Evolutionary conservation across 352 stramenopile genomes (phyloP), one percentile per base, ranked within the genome.

Genomic region (Pythium pectinolyticum): DNA sequence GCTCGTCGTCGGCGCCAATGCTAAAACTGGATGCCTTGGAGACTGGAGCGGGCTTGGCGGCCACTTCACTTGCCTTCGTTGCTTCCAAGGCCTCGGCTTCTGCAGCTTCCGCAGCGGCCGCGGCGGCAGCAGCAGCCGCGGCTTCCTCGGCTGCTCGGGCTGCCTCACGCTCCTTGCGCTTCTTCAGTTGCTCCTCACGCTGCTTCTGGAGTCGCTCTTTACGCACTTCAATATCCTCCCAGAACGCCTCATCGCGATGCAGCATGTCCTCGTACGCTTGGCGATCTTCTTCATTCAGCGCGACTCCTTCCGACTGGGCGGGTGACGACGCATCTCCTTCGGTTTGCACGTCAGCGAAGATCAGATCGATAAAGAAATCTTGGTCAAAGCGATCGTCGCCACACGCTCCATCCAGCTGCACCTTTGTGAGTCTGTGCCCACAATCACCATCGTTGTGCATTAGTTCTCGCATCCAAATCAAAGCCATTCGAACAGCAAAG

Each of bases 301-400:
- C 70, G 3, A 95, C 75, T 34, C 86, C 84, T 63, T 95, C 86
- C 1, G 67, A 74, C 32, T 69, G 55, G 8, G 61, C 61, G 0
- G 82, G 77, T 12, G 55, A 55, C 6, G 59, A 60, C 11, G 63
- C 41, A 58, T 84, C 76, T 11, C 67, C 72, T 70, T 93, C 83
- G 9, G 83, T 88, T 73, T 98, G 84, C 32, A 97, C 89, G 11
- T 97, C 84, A 28, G 95, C 96, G 70, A 99, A 99, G 43, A 98
- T 98, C 46, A 99, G 75, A 70, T 99, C 96, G 40, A 99, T 76
- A 70, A 98, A 98, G 61, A 98, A 98, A 67, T 98, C 94, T 56
- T 97, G 85, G 39, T 96, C 75, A 61, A 98, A 99, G 24, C 96
- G 86, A 15, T 87, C 65, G 57, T 99, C 97, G 20, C 74, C 78